Conservation (phyloP, 495 filamentous ascomycete species). For the Aspergillus heteromorphus region DNA sequence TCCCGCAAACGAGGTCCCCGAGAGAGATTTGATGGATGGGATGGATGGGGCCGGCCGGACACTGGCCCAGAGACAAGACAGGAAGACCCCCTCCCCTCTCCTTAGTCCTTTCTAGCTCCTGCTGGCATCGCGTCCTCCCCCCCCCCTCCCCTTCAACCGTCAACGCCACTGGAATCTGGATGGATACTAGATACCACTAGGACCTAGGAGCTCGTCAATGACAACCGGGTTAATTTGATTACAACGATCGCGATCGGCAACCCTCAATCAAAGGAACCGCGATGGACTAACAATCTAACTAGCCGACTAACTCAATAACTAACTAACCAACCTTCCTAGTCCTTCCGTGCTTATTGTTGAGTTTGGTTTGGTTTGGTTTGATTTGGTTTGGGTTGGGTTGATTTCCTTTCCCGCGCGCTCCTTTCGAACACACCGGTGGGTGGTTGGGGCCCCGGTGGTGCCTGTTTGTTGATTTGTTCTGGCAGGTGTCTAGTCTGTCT, state of each 20-base stretch:
- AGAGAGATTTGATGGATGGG: background rate
- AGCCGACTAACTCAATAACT: too few relatives aligned
- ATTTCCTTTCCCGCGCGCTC: background rate
- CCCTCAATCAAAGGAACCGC: constrained; percentile 29
- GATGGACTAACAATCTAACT: background rate
- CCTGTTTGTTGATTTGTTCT: too few relatives aligned
- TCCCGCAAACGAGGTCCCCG: constrained; percentile 3
- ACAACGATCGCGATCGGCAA: constrained; percentile 20
- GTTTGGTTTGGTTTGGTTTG: background rate
- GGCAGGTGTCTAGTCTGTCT: background rate
- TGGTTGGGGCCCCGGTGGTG: background rate
- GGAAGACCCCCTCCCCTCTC: background rate
- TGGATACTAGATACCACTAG: background rate
- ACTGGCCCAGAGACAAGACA: background rate
- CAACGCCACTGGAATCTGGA: background rate
- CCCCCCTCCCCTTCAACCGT: background rate
- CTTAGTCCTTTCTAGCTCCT: background rate
- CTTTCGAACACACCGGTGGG: background rate
- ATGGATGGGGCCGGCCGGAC: background rate
- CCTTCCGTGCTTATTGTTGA: background rate
- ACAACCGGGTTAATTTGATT: background rate
- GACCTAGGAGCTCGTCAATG: background rate
- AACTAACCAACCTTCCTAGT: too few relatives aligned
- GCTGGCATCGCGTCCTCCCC: background rate
- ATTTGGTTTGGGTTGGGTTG: background rate